Conservation (phyloP, 83 land plant species). For the Diphasiastrum complanatum region DNA sequence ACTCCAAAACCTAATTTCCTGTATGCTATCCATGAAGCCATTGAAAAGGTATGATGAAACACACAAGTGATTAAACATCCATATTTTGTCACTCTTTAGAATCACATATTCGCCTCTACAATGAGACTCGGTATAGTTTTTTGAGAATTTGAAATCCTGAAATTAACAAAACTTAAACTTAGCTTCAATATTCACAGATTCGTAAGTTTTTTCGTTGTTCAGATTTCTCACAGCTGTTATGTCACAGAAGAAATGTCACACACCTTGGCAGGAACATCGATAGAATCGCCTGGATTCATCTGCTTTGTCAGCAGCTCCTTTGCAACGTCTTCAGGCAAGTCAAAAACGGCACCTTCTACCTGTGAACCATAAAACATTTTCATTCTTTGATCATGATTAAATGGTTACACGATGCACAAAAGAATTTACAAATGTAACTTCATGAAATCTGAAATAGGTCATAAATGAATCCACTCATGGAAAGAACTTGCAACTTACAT, state of each 20-base stretch:
- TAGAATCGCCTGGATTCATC: constrained; percentile 7
- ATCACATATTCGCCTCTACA: too few relatives aligned
- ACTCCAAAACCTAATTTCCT: too few relatives aligned
- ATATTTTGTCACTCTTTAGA: too few relatives aligned
- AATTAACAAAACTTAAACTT: too few relatives aligned
- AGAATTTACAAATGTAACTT: not conserved
- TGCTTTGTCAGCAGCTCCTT: constrained; percentile 14
- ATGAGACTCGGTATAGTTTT: too few relatives aligned
- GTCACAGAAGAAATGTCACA: not conserved
- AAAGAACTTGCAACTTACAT: constrained; percentile 7
- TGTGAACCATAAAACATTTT: constrained; percentile 9
- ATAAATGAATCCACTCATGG: not conserved
- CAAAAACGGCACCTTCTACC: constrained; percentile 31
- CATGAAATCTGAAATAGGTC: not conserved
- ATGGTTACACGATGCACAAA: not conserved
- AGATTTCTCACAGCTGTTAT: not conserved
- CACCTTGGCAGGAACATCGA: constrained; percentile 10
- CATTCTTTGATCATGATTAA: not conserved
- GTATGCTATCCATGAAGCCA: too few relatives aligned
- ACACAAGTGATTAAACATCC: too few relatives aligned
- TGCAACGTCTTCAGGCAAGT: constrained; percentile 14
- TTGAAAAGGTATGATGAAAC: too few relatives aligned
- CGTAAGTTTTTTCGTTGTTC: not conserved
- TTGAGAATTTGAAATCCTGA: too few relatives aligned
- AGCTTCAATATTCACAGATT: too few relatives aligned